Base-by-base conservation (phyloP, 129 eudicot species). In the Arctium minus region DNA sequence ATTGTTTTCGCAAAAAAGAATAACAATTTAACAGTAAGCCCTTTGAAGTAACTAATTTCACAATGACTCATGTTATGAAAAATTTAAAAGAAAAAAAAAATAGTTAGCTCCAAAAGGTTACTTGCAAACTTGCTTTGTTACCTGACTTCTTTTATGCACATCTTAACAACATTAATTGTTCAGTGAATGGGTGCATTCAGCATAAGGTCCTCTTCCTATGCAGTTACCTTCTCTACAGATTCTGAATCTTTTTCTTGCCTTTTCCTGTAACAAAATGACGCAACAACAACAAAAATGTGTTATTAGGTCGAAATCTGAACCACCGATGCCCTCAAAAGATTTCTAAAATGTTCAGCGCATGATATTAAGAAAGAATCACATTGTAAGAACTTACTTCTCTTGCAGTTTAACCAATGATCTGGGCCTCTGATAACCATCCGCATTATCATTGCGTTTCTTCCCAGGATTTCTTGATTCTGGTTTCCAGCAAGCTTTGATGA, bases 381-480 rank as follows among this genome's bases (percentile, higher is more conserved):
- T 48, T 46, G 29, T 42, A 60, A 46, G 30, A 18, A 85, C 95
- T 87, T 87, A 92, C 97, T 84, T 84, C 6, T 92, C 90, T 73
- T 82, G 81, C 48, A 84, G 60, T 78, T 87, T 85, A 56, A 96
- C 86, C 18, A 87, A 37, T 67, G 99, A 93, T 82, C 86, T 87
- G 53, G 93, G 99, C 84, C 99, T 89, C 82, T 92, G 90, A 83
- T 90, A 88, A 82, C 93, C 96, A 35, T 73, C 86, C 78, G 84
- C 85, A 76, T 89, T 86, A 78, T 90, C 92, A 62, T 84, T 76
- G 1, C 73, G 72, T 72, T 91, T 90, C 78, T 90, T 92, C 38
- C 86, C 86, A 7, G 80, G 80, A 68, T 80, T 74, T 79, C 98
- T 91, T 8, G 98, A 88, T 79, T 93, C 97, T 62, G 99, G 99